These are phyloP conservation scores for Tolypocladium ophioglossoides DNA, from an alignment of 2,329 filamentous ascomycete genomes.

Conservation along the genomic window DNA sequence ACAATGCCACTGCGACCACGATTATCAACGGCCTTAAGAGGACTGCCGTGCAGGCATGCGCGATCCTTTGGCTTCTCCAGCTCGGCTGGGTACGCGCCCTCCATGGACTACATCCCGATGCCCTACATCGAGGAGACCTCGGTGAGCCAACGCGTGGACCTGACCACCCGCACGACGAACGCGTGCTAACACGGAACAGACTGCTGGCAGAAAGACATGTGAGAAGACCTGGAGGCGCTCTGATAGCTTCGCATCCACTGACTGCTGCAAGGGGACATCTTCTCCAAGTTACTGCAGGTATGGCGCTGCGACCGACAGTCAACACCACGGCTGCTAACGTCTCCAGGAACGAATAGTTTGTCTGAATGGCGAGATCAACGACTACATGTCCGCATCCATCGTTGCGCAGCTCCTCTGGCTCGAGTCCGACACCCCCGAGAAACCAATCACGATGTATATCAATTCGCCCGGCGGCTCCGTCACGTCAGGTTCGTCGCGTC, in stretches of 20 bases:
- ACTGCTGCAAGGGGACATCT: constrained; percentile 58
- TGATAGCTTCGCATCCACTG: constrained; percentile 7
- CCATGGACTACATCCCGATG: constrained; percentile 38
- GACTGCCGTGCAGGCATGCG: constrained; percentile 21
- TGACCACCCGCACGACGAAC: not conserved
- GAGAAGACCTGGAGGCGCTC: constrained; percentile 15
- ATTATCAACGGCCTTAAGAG: constrained; percentile 19
- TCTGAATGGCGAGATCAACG: constrained; percentile 84
- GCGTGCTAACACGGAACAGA: constrained; percentile 36
- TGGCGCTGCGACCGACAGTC: constrained; percentile 3
- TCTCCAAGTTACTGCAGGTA: constrained; percentile 69
- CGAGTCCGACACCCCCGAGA: constrained; percentile 90
- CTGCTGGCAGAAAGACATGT: constrained; percentile 71
- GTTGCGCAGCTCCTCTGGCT: constrained; percentile 96
- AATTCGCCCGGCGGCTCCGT: constrained; percentile 93
- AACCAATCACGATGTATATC: constrained; percentile 95
- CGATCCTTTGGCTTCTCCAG: constrained; percentile 34
- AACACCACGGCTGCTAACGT: constrained; percentile 3
- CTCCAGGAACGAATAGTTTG: constrained; percentile 81
- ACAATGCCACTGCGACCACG: constrained; percentile 21
- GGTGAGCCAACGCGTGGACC: constrained; percentile 14
- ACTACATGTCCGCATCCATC: constrained; percentile 82
- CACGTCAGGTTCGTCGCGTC: constrained; percentile 43
- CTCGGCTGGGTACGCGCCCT: constrained; percentile 15
- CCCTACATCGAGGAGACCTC: constrained; percentile 44